Conservation (phyloP, 2,329 filamentous ascomycete species). For the Chrysoporthe cubensis region DNA sequence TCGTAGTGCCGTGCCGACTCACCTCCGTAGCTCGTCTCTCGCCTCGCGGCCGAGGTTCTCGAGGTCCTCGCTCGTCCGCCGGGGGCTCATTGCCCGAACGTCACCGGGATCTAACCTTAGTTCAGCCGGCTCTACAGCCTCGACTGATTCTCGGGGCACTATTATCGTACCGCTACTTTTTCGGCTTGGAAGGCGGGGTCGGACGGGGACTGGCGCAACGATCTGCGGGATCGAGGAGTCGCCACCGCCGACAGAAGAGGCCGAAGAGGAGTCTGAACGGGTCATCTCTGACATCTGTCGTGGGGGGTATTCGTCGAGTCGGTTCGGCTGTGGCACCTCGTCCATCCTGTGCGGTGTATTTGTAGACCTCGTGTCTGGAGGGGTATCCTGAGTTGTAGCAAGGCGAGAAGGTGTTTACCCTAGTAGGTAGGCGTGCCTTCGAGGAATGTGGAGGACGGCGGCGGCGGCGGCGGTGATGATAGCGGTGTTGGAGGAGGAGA, state of each 20-base stretch:
- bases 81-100: slow-evolving; percentile 91
- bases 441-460: too few species aligned
- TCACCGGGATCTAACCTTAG: slow-evolving; percentile 83
- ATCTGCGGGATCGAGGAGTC: slow-evolving; percentile 44
- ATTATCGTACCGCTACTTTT: slow-evolving; percentile 84
- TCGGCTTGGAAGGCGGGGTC: slow-evolving; percentile 71
- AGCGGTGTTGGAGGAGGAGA: too few species aligned
- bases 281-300: slow-evolving; percentile 32
- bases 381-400: background rate
- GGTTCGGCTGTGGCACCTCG: slow-evolving; percentile 20
- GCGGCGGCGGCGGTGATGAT: too few species aligned
- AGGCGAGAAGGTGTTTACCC: background rate
- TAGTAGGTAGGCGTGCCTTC: background rate
- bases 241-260: slow-evolving; percentile 38
- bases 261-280: slow-evolving; percentile 41
- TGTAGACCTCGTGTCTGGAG: background rate
- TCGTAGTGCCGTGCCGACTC: slow-evolving; percentile 32
- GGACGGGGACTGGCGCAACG: slow-evolving; percentile 56
- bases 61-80: slow-evolving; percentile 87
- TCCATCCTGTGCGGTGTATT: slow-evolving; percentile 18
- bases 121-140: slow-evolving; percentile 72
- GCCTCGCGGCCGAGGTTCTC: slow-evolving; percentile 86
- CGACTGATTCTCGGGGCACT: slow-evolving; percentile 72
- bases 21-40: slow-evolving; percentile 66
- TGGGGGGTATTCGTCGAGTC: slow-evolving; percentile 20